phyloP scores from a whole-genome alignment of 106 monocot species.

The Dioscorea dumetorum region DNA sequence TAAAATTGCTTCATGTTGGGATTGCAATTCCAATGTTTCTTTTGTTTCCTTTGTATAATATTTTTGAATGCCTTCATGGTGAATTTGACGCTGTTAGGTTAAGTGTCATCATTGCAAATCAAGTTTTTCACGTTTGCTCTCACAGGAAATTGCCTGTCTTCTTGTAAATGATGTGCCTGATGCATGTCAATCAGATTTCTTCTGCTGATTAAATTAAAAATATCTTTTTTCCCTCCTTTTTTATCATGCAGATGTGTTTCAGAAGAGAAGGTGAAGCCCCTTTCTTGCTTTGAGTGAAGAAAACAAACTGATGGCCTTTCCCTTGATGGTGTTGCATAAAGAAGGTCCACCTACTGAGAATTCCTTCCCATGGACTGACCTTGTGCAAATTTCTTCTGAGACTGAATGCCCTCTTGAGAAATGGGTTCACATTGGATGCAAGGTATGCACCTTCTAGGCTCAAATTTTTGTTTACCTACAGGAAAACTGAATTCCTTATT shows the following conservation, averaged over 20 bases:
- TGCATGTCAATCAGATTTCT: not conserved
- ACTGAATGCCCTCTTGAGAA: slow-evolving; percentile 47
- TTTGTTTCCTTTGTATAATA: too few species aligned
- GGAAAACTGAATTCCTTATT: too few species aligned
- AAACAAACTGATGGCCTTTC: slow-evolving; percentile 59
- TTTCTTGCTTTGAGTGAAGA: slow-evolving; percentile 62
- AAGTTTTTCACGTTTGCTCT: not conserved
- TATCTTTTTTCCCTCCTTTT: not conserved
- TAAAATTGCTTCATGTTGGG: too few species aligned
- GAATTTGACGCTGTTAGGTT: too few species aligned
- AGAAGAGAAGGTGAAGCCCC: slow-evolving; percentile 26
- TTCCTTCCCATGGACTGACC: slow-evolving; percentile 34
- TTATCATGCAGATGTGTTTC: slow-evolving; percentile 30
- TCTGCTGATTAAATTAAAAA: not conserved
- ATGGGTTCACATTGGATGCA: slow-evolving; percentile 85
- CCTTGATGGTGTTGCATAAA: slow-evolving; percentile 43
- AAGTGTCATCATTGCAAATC: too few species aligned
- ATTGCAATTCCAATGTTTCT: too few species aligned
- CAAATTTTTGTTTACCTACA: too few species aligned
- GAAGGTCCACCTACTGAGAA: slow-evolving; percentile 32
- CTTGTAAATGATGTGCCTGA: not conserved
- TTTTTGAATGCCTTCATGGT: too few species aligned
- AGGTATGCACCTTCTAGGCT: slow-evolving; percentile 30
- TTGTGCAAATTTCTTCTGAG: slow-evolving; percentile 27
- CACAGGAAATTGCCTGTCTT: not conserved